Base-by-base conservation (phyloP, 805 yeast species). In the fission yeast (Schizosaccharomyces pombe) region DNA sequence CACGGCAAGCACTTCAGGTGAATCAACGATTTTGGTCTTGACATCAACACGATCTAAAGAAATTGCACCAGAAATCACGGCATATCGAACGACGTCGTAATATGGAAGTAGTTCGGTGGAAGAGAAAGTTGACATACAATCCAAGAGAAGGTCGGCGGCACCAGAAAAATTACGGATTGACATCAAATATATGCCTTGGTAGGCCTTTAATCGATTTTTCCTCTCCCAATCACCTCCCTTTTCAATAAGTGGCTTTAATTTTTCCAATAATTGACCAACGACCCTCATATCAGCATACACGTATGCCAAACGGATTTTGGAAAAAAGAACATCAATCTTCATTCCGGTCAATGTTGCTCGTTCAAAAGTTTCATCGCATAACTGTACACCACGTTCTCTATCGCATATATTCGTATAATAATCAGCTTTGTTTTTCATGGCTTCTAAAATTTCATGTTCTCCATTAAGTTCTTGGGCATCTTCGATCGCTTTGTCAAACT, bases 171-270 rank as follows among this genome's bases (percentile, higher is more conserved):
- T 79, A 63, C 98, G 78, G 30, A 87, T 79, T 5, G 95, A 81
- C 75, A 91, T 70, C 37, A 76, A 70, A 65, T 85, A 84, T 52
- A 91, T 73, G 24, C 98, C 98, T 56, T 76, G 69, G 68, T 91
- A 91, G 4, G 96, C 84, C 71, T 91, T 91, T 72, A 77, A 85
- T 60, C 95, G 72, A 70, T 91, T 91, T 63, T 95, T 79, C 68
- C 98, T 83, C 69, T 91, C 98, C 98, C 98, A 91, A 67, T 91
- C 98, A 58, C 98, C 98, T 55, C 97, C 98, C 63, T 85, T 83
- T 62, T 89, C 97, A 62, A 91, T 85, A 65, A 85, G 74, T 26
- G 58, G 56, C 24, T n/a, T 19, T 19, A 81, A 78, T 60, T 79
- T 79, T 55, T 81, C 89, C 59, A 91, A 74, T 62, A 80, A 80